Evolutionary conservation across 768 basidiomycete species (phyloP).

Genomic region (Mrakia hoshinonis): DNA sequence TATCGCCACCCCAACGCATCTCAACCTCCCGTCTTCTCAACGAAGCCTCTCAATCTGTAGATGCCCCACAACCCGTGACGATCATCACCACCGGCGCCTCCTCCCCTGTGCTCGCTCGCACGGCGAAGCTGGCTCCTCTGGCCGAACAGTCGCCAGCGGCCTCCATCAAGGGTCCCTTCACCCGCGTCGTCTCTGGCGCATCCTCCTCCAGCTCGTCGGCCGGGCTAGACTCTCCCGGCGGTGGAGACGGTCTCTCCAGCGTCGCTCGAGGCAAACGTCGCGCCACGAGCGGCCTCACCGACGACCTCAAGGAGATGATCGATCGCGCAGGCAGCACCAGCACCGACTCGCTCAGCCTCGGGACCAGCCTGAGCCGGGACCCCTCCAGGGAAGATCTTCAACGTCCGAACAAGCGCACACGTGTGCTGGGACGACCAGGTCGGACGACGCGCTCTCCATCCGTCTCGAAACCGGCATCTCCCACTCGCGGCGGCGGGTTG

Average conservation of each 20-base stretch:
- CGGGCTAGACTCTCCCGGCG: background rate
- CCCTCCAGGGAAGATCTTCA: background rate
- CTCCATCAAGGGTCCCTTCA: background rate
- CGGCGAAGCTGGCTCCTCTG: background rate
- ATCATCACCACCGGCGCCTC: constrained; percentile 3
- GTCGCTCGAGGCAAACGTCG: background rate
- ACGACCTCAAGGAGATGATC: constrained; percentile 16
- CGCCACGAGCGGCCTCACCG: background rate
- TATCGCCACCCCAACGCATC: constrained; percentile 8
- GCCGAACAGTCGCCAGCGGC: background rate
- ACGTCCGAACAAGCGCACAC: constrained; percentile 9
- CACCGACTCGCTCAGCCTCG: background rate
- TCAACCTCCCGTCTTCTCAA: background rate
- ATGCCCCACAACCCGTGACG: background rate
- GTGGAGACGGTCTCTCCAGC: background rate
- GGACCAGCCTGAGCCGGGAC: background rate
- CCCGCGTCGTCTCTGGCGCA: background rate
- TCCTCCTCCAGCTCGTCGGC: background rate
- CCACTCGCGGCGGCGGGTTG: background rate
- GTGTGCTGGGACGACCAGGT: constrained; percentile 18
- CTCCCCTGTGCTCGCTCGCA: background rate
- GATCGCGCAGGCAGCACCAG: constrained; percentile 1
- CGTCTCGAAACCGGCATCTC: background rate
- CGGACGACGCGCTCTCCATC: background rate
- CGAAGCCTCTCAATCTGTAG: background rate